A percentile compares a stretch with the other conserved stretches of the same genome.
These are phyloP conservation scores for Phymatotrichopsis omnivora DNA, from an alignment of 2,329 filamentous ascomycete species.

Conservation along the genomic window DNA sequence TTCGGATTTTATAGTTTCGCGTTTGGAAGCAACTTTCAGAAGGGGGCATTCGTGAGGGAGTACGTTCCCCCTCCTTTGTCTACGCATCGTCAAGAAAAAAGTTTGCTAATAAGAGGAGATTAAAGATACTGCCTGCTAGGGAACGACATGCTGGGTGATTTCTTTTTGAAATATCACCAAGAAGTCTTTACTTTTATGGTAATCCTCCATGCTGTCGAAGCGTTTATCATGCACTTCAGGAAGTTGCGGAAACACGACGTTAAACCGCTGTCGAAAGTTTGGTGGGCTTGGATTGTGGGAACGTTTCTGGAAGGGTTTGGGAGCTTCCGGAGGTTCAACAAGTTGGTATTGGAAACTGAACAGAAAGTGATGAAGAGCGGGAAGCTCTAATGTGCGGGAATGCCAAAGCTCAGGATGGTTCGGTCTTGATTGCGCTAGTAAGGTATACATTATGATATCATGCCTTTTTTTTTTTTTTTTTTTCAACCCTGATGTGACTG, in stretches of 20 bases:
- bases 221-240: constrained; percentile 43
- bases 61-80: constrained; percentile 37
- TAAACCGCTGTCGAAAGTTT: constrained; percentile 39
- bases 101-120: background rate
- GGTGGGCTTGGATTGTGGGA: constrained; percentile 47
- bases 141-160: constrained; percentile 49
- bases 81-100: no score
- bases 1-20: constrained; percentile 47
- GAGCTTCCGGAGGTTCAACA: constrained; percentile 45
- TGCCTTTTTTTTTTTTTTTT: no score
- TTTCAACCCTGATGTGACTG: no score
- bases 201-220: constrained; percentile 55
- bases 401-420: no score
- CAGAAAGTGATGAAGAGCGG: constrained; percentile 31
- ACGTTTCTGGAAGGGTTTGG: constrained; percentile 47
- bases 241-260: constrained; percentile 44
- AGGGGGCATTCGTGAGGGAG: constrained; percentile 44
- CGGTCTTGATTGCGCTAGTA: no score
- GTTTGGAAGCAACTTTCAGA: constrained; percentile 38
- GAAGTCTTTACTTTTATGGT: constrained; percentile 50
- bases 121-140: constrained; percentile 41
- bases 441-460: no score
- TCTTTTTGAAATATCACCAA: constrained; percentile 42
- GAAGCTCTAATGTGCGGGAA: no score
- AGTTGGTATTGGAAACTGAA: constrained; percentile 39